Conservation (phyloP, 257 asterid genomes). For the Thymus mandschuricus region DNA sequence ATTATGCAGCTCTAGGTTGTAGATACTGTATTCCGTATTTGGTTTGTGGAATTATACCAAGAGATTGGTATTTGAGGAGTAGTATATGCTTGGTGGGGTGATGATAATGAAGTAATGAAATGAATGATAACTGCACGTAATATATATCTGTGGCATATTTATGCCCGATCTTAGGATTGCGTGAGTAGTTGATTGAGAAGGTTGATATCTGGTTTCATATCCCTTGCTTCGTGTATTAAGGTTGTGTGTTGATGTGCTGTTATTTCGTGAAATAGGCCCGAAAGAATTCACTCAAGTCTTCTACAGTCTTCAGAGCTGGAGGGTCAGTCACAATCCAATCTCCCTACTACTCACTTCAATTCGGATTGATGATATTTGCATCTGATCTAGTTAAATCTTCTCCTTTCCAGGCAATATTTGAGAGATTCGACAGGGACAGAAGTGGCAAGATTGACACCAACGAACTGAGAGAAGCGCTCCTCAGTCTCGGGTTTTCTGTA, state of each 20-base stretch:
- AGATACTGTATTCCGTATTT: background rate
- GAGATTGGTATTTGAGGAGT: background rate
- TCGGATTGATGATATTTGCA: background rate
- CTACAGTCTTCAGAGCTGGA: slow-evolving; percentile 94
- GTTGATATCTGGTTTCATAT: background rate
- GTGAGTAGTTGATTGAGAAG: background rate
- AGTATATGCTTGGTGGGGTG: background rate
- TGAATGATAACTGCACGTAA: background rate
- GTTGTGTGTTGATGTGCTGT: slow-evolving; percentile 23
- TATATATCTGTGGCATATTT: background rate
- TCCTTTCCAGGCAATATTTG: slow-evolving; percentile 62
- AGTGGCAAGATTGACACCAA: slow-evolving; percentile 82
- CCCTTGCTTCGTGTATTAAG: background rate
- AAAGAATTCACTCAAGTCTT: slow-evolving; percentile 83
- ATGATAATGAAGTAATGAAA: slow-evolving; percentile 7
- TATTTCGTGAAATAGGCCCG: slow-evolving; percentile 65
- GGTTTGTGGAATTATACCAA: slow-evolving; percentile 6
- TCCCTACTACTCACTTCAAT: background rate
- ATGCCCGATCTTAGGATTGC: background rate
- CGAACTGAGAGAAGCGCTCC: slow-evolving; percentile 87
- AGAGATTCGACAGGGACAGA: slow-evolving; percentile 88
- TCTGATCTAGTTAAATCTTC: slow-evolving; percentile 24
- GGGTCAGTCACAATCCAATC: slow-evolving; percentile 59
- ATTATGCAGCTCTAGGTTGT: background rate
- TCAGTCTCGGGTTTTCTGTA: slow-evolving; percentile 80